Evolutionary conservation across 2,329 filamentous ascomycete species (phyloP), one percentile per base, ranked within the genome.

Genomic region (Alternaria infectoria): DNA sequence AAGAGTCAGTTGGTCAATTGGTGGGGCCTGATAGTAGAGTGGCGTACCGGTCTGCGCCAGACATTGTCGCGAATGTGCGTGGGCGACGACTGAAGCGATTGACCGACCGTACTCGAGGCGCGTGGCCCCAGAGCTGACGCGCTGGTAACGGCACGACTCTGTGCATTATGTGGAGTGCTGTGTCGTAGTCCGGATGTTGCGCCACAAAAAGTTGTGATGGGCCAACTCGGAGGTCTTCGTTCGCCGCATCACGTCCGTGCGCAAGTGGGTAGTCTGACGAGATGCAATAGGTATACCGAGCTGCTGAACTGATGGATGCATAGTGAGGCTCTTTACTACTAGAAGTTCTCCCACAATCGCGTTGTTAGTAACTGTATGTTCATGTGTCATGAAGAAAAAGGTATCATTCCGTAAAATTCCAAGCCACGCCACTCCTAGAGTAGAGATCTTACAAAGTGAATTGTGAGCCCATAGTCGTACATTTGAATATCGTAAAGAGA

Each of bases 61-160:
- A 76, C 64, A 84, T 78, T 26, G 82, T 84, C 66, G 84, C 84
- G 66, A 85, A 82, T 8, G 75, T 71, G 40, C 83, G 77, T 50
- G 74, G 72, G 21, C 72, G 59, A 28, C 75, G 75, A 61, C 72
- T 66, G 76, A 78, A 54, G 21, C 75, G 76, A 59, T 72, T 66
- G 74, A 78, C 46, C 15, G 81, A 82, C 73, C 82, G 78, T 30
- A 83, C 80, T 57, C 83, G 82, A 49, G 83, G 82, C 63, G 81
- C 81, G 75, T 84, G 82, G 64, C 81, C 81, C 83, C 82, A 84
- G 74, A 83, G 81, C 77, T 79, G 74, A 30, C 73, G 77, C 57
- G 76, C 75, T 68, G 74, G 72, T 65, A 72, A 65, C 46, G 74
- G 71, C 40, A 74, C 63, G 30, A 71, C 46, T 63, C 70, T 59